A percentile compares a stretch with the other conserved stretches of the same genome.
Conservation (phyloP, 2,329 filamentous ascomycete genomes). For the Sporothrix protearum region DNA sequence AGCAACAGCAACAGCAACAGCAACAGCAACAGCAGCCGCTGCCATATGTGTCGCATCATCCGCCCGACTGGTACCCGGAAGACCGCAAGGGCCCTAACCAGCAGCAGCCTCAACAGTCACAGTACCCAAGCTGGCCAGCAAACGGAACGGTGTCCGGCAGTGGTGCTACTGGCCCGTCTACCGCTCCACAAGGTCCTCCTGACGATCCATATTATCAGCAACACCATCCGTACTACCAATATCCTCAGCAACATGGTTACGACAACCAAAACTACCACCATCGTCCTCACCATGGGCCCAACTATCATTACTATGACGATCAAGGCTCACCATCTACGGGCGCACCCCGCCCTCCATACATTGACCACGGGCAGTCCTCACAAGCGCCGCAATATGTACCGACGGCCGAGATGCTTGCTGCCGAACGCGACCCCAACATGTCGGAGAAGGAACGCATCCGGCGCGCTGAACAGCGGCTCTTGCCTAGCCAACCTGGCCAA, state of each 20-base stretch:
- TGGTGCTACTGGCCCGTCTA: neutral
- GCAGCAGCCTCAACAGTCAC: conserved; percentile 13
- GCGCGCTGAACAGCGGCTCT: conserved; percentile 70
- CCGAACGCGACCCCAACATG: conserved; percentile 55
- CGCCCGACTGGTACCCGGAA: conserved; percentile 23
- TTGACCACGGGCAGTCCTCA: conserved; percentile 34
- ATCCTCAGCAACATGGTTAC: neutral
- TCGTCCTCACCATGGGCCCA: neutral
- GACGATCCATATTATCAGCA: conserved; percentile 4
- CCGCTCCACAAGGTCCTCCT: neutral
- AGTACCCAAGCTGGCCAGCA: conserved; percentile 15
- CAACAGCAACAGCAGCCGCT: conserved; percentile 30
- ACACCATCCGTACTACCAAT: conserved; percentile 7
- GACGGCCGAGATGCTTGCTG: conserved; percentile 50
- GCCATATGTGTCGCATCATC: conserved; percentile 18
- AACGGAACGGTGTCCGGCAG: conserved; percentile 13
- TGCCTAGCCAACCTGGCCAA: conserved; percentile 70
- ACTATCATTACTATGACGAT: conserved; percentile 20
- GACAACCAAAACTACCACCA: neutral
- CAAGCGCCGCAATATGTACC: conserved; percentile 48
- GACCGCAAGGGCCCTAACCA: conserved; percentile 30
- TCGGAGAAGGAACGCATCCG: conserved; percentile 80
- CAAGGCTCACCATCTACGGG: conserved; percentile 22
- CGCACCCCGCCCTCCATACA: conserved; percentile 30
- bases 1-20: conserved; percentile 30